Percentiles rank a stretch among this genome's conserved stretches.
Evolutionary conservation across 148 eudicot genomes (phyloP).

Genomic region (Rhododendron kiyosumense): DNA sequence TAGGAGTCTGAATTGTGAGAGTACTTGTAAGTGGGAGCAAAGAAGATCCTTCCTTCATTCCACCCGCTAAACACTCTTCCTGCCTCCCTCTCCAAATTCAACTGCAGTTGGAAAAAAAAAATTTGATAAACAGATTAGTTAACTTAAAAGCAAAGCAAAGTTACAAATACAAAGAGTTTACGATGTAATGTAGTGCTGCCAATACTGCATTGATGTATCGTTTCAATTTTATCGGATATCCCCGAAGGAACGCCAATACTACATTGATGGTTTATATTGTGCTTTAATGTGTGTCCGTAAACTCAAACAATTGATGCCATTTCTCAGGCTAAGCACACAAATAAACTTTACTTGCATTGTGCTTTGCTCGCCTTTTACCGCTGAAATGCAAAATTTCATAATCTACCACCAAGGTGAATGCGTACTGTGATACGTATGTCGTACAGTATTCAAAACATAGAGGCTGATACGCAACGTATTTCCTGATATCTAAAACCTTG

Average conservation of each 20-base stretch:
- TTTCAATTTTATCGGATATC: too few species aligned
- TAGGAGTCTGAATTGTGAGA: conserved; percentile 74
- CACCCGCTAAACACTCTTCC: conserved; percentile 68
- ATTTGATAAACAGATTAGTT: background rate
- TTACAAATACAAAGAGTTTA: too few species aligned
- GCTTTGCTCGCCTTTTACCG: too few species aligned
- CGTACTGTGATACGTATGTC: too few species aligned
- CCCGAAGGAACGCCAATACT: too few species aligned
- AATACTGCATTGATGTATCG: background rate
- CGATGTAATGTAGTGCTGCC: background rate
- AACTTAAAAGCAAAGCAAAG: too few species aligned
- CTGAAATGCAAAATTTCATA: too few species aligned
- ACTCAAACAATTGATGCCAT: too few species aligned
- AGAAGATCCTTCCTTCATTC: conserved; percentile 57
- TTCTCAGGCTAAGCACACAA: too few species aligned
- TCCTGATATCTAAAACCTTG: background rate
- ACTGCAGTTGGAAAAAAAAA: conserved; percentile 24
- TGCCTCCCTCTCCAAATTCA: conserved; percentile 44
- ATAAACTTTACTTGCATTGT: too few species aligned
- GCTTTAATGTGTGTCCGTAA: background rate
- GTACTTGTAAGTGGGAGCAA: conserved; percentile 86
- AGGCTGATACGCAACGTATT: background rate
- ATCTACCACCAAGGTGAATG: too few species aligned
- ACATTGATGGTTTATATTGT: background rate
- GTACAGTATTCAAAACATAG: too few species aligned